Conservation (phyloP, 345 rosid genomes). For the Eucalyptus tenuipes region DNA sequence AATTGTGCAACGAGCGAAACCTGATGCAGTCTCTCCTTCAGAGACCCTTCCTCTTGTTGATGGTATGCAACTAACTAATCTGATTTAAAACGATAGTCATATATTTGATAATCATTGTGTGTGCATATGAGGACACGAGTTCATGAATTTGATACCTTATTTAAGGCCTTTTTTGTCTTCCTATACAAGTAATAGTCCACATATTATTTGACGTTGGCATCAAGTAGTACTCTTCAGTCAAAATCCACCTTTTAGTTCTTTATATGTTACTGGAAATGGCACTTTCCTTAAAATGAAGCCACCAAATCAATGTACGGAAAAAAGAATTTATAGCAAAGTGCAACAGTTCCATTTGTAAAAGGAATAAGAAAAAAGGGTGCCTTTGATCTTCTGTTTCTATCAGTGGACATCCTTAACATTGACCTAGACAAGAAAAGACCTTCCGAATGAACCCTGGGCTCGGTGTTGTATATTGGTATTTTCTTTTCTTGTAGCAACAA, state of each 20-base stretch:
- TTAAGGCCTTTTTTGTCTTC: neutral
- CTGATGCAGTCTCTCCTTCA: slow-evolving; percentile 50
- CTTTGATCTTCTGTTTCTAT: neutral
- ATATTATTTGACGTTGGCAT: neutral
- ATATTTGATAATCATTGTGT: neutral
- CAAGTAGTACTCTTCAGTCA: neutral
- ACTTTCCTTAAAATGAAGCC: neutral
- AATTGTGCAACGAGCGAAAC: slow-evolving; percentile 48
- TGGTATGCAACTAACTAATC: slow-evolving; percentile 24
- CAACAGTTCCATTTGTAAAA: neutral
- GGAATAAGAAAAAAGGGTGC: neutral
- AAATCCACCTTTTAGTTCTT: neutral
- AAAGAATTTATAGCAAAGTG: neutral
- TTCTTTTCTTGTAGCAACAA: neutral
- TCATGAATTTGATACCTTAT: neutral
- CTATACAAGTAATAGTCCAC: neutral
- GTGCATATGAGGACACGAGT: neutral
- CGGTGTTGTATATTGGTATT: neutral
- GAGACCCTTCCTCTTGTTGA: slow-evolving; percentile 83
- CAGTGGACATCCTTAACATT: neutral
- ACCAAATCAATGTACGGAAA: neutral
- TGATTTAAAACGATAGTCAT: neutral
- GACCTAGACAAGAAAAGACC: neutral
- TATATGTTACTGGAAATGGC: neutral
- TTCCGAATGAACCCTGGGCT: neutral